Evolutionary conservation across 2,329 filamentous ascomycete genomes (phyloP).

Genomic region (Penicillium fuscoglaucum): DNA sequence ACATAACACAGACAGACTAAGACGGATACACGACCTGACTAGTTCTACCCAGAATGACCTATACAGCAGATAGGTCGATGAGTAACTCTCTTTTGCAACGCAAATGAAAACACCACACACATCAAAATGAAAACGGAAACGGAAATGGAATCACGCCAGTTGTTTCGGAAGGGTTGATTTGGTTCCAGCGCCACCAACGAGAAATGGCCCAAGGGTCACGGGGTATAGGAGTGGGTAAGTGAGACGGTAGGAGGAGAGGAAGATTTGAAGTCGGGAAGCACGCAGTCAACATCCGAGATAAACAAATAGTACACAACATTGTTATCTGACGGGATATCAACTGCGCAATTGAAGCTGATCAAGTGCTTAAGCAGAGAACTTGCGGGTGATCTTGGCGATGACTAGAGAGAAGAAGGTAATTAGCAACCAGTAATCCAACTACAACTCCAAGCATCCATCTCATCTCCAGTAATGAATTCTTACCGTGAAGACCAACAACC

Average conservation of each 20-base stretch:
- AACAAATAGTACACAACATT: not conserved
- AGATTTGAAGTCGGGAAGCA: slow-evolving; percentile 5
- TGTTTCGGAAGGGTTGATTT: slow-evolving; percentile 14
- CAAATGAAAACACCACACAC: slow-evolving; percentile 26
- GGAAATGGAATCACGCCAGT: slow-evolving; percentile 18
- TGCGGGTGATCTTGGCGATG: slow-evolving; percentile 91
- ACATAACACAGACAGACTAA: not conserved
- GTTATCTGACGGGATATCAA: not conserved
- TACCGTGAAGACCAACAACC: slow-evolving; percentile 96
- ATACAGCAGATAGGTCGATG: slow-evolving; percentile 37
- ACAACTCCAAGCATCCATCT: not conserved
- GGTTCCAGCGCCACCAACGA: slow-evolving; percentile 15
- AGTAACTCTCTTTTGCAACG: slow-evolving; percentile 24
- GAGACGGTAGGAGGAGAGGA: slow-evolving; percentile 8
- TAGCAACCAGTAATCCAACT: slow-evolving; percentile 8
- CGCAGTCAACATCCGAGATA: slow-evolving; percentile 6
- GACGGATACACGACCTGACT: not conserved
- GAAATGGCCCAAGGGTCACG: slow-evolving; percentile 24
- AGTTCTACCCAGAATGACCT: slow-evolving; percentile 21
- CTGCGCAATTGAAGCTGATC: slow-evolving; percentile 1
- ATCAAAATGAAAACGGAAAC: slow-evolving; percentile 27
- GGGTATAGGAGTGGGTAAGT: slow-evolving; percentile 26
- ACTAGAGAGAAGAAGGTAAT: slow-evolving; percentile 54
- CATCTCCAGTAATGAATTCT: slow-evolving; percentile 34
- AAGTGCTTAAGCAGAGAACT: slow-evolving; percentile 63